Base-by-base conservation (phyloP, 2,329 filamentous ascomycete species). In the Phialophora expanda region DNA sequence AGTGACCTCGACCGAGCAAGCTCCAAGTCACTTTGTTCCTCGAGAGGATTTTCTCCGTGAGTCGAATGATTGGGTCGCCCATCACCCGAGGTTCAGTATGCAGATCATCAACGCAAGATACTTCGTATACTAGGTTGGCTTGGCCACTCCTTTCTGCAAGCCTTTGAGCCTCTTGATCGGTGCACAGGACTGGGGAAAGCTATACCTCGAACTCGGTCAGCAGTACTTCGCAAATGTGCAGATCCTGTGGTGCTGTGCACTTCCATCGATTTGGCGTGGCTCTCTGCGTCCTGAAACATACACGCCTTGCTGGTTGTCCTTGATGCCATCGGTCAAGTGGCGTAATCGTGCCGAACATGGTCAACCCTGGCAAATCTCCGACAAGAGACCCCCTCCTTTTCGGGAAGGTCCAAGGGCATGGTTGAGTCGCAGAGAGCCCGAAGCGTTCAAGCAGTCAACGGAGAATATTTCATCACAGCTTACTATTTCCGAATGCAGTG, bases 141-240 rank as follows among this genome's bases (percentile, higher is more conserved):
- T 76, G 73, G 64, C 66, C 61, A 56, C 9, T 64, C 68, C 56
- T 76, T 72, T 55, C 41, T 68, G 67, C 70, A 3, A 50, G n/a
- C 73, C 75, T n/a, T 69, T 73, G 1, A 59, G 12, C 54, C 76
- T 24, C 56, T 69, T 76, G 44, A 63, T 56, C 50, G 26, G 22
- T 61, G 54, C 46, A 53, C n/a, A n/a, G 17, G 38, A 44, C 38
- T 20, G 17, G 38, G 38, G 7, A n/a, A 9, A 20, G 3, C 8
- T n/a, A 44, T n/a, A 17, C 38, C 17, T 7, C 38, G 38, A 8
- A 44, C 17, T 17, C 17, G 6, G 17, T 44, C 38, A n/a, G 5
- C 38, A 44, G 17, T 44, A 8, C 38, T n/a, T 44, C 17, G 38
- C 6, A 1, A 6, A 44, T 17, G 5, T 20, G 38, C 17, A n/a